These are phyloP conservation scores for Backusella australiensis DNA, from an alignment of 192 early-diverging fungal species.

Conservation along the genomic window DNA sequence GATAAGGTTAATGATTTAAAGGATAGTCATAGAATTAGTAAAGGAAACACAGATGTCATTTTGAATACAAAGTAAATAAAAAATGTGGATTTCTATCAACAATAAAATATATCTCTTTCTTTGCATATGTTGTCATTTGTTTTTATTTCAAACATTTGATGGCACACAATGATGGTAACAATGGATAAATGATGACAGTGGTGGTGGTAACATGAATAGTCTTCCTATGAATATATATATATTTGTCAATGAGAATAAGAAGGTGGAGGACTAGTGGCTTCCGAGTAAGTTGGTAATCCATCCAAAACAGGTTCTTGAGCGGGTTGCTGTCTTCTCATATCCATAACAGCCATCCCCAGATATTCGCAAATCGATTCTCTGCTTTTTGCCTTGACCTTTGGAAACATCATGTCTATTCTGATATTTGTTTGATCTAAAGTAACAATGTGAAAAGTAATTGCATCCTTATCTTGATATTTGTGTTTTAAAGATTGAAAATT, in stretches of 20 bases:
- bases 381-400: neutral
- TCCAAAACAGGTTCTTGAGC: neutral
- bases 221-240: neutral
- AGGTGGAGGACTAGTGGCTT: neutral
- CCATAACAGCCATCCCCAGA: neutral
- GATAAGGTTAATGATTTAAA: neutral
- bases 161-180: neutral
- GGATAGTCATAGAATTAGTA: slow-evolving; percentile 15
- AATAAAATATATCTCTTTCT: neutral
- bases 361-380: neutral
- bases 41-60: slow-evolving; percentile 7
- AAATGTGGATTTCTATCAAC: neutral
- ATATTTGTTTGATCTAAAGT: neutral
- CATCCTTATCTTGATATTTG: neutral
- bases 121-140: neutral
- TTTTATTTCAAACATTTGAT: neutral
- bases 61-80: slow-evolving; percentile 11
- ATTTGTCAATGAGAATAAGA: neutral
- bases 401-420: neutral
- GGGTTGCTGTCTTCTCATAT: neutral
- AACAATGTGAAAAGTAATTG: neutral
- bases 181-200: neutral
- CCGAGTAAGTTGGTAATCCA: neutral
- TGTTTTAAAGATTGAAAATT: neutral
- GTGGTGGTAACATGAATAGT: neutral